phyloP scores from a whole-genome alignment of 345 rosid species.

The Bruguiera gymnorhiza region DNA sequence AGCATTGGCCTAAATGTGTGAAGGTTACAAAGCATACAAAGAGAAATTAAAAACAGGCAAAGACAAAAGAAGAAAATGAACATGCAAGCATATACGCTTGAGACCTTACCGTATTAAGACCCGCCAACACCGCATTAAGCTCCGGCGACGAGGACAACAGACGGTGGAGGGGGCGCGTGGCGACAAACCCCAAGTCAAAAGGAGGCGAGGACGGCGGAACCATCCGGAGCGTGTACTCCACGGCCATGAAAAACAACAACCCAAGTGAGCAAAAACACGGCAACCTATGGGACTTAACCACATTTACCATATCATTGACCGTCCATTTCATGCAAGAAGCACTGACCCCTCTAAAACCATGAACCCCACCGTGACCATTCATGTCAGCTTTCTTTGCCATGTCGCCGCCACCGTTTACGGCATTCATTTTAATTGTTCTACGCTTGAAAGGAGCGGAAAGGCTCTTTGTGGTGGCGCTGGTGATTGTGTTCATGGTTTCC shows the following conservation, averaged over 20 bases:
- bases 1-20: no score
- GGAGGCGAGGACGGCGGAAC: conserved; percentile 69
- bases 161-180: conserved; percentile 61
- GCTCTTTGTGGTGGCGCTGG: conserved; percentile 10
- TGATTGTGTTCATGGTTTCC: conserved; percentile 6
- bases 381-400: neutral
- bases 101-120: conserved; percentile 67
- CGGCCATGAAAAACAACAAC: conserved; percentile 76
- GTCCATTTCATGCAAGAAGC: conserved; percentile 71
- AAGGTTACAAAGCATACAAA: no score
- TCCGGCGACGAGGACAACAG: conserved; percentile 61
- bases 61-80: neutral
- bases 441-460: conserved; percentile 20
- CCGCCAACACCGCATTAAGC: conserved; percentile 76
- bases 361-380: neutral
- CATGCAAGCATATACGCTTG: neutral
- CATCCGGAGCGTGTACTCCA: conserved; percentile 92
- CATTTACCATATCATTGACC: conserved; percentile 43
- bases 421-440: neutral
- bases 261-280: conserved; percentile 64
- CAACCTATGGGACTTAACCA: conserved; percentile 59
- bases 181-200: conserved; percentile 79
- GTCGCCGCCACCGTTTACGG: conserved; percentile 4
- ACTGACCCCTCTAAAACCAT: neutral
- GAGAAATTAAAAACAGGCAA: no score